Evolutionary conservation across 495 filamentous ascomycete species (phyloP).

Genomic region (Penicillium salamii): DNA sequence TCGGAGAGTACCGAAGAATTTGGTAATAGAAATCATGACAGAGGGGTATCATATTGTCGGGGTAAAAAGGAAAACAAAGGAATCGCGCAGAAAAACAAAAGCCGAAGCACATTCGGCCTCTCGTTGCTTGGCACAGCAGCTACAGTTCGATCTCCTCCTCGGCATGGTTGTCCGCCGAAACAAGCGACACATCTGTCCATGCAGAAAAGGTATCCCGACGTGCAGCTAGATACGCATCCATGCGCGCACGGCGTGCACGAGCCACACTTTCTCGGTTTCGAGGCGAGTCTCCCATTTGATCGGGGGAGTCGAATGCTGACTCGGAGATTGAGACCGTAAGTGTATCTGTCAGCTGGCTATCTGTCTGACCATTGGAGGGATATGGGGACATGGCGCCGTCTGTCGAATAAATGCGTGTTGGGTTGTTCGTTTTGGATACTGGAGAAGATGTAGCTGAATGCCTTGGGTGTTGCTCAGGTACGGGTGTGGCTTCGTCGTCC

Average conservation of each 20-base stretch:
- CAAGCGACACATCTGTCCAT: slow-evolving; percentile 44
- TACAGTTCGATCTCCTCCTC: slow-evolving; percentile 51
- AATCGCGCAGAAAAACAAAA: no score
- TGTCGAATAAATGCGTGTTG: not conserved
- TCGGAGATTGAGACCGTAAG: slow-evolving; percentile 17
- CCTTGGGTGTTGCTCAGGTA: not conserved
- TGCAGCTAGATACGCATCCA: slow-evolving; percentile 40
- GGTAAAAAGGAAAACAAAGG: no score
- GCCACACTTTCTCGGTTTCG: not conserved
- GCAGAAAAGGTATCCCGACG: slow-evolving; percentile 32
- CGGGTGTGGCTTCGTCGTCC: not conserved
- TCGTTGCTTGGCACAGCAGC: no score
- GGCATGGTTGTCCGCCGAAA: slow-evolving; percentile 48
- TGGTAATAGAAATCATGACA: no score
- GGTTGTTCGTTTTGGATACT: not conserved
- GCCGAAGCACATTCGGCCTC: no score
- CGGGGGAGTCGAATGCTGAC: slow-evolving; percentile 19
- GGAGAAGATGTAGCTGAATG: not conserved
- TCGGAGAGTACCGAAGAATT: no score
- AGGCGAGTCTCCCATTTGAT: not conserved
- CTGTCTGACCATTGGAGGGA: not conserved
- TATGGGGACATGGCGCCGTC: not conserved
- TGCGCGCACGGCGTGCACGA: slow-evolving; percentile 4
- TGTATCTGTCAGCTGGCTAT: slow-evolving; percentile 14
- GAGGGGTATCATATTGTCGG: no score